These are phyloP conservation scores for Leishmania martiniquensis DNA, from an alignment of 208 protist species.

Conservation along the genomic window DNA sequence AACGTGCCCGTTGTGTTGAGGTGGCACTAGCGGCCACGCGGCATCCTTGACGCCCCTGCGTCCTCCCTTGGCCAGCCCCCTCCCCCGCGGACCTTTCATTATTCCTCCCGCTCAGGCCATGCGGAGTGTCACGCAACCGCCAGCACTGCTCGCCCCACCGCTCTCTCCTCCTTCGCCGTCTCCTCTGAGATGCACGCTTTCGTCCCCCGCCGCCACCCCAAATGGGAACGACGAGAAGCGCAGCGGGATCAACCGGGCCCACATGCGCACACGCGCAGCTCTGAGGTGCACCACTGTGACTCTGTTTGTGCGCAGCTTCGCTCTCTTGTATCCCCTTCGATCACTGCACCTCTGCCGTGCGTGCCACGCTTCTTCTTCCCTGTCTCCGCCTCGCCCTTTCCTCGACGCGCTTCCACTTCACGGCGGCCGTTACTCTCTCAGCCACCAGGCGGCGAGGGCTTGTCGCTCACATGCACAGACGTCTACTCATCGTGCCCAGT, in stretches of 20 bases:
- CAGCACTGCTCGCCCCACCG: neutral
- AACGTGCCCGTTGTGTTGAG: no score
- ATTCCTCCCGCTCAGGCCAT: neutral
- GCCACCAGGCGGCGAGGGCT: neutral
- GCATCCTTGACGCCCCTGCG: neutral
- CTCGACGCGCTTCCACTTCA: no score
- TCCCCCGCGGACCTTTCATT: no score
- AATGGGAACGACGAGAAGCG: neutral
- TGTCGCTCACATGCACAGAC: neutral
- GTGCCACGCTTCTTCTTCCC: neutral
- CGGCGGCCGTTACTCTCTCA: no score
- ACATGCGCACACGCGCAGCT: neutral
- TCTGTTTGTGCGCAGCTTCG: neutral
- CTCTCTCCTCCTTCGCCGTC: neutral
- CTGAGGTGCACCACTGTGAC: neutral
- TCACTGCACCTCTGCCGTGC: neutral
- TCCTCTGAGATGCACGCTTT: constrained; percentile 1
- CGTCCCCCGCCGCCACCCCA: neutral
- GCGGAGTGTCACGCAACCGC: neutral
- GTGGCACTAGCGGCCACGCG: neutral
- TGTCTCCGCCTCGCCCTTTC: no score
- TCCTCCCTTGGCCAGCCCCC: neutral
- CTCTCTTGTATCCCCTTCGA: neutral
- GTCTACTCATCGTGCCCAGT: neutral
- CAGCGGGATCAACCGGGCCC: neutral